Percentiles rank a stretch among this genome's conserved stretches.
Conservation (phyloP, 106 monocot genomes). For the Vanilla planifolia region DNA sequence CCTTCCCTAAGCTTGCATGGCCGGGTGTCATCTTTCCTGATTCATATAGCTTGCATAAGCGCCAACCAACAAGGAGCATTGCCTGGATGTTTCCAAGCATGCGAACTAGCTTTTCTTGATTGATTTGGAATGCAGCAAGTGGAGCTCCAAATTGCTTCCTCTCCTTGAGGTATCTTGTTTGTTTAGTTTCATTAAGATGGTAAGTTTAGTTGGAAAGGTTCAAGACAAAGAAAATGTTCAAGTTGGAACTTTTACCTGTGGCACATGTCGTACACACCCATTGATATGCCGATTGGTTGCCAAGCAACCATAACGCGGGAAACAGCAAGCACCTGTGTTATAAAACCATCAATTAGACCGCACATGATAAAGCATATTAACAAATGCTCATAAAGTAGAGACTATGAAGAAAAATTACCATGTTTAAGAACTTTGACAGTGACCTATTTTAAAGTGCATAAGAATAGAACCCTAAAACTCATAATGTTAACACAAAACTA, state of each 20-base stretch:
- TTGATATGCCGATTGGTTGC: slow-evolving; percentile 88
- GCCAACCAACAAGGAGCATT: slow-evolving; percentile 95
- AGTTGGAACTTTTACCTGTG: slow-evolving; percentile 35
- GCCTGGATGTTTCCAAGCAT: slow-evolving; percentile 95
- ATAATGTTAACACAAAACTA: too few relatives aligned
- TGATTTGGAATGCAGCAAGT: slow-evolving; percentile 82
- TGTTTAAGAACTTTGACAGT: neutral
- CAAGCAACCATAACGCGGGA: slow-evolving; percentile 94
- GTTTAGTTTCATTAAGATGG: neutral
- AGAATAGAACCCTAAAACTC: too few relatives aligned
- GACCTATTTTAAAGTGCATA: too few relatives aligned
- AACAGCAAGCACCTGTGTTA: slow-evolving; percentile 69
- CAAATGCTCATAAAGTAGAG: neutral
- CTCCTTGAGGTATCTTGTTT: slow-evolving; percentile 78
- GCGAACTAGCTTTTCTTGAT: slow-evolving; percentile 85
- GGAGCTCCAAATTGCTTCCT: slow-evolving; percentile 95
- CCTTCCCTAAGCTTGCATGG: slow-evolving; percentile 91
- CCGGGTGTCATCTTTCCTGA: slow-evolving; percentile 97
- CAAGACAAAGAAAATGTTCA: neutral
- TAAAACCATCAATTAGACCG: slow-evolving; percentile 1
- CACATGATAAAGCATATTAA: neutral
- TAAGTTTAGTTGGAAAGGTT: neutral
- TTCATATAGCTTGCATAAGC: slow-evolving; percentile 90
- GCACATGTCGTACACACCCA: slow-evolving; percentile 95
- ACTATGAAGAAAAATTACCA: neutral